Evolutionary conservation across 495 filamentous ascomycete species (phyloP).

Genomic region (Talaromyces wortmannii): DNA sequence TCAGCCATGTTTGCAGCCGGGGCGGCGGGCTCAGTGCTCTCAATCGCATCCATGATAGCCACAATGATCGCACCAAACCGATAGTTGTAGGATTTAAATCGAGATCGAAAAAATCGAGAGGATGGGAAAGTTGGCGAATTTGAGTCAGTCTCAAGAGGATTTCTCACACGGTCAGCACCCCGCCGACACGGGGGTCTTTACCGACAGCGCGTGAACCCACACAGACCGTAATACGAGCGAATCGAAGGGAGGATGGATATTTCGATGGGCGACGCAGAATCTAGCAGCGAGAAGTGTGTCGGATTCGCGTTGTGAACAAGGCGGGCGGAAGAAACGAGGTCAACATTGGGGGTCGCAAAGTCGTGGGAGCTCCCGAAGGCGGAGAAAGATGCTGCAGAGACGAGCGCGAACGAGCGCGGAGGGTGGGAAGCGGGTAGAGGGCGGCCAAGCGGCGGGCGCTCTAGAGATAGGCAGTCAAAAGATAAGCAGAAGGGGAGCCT

Average conservation of each 20-base stretch:
- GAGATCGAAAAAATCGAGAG: no score
- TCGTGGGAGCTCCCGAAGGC: slow-evolving; percentile 3
- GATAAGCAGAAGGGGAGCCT: slow-evolving; percentile 3
- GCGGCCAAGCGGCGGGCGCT: slow-evolving; percentile 3
- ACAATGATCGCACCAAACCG: background rate
- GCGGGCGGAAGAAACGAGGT: background rate
- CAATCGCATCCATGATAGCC: slow-evolving; percentile 33
- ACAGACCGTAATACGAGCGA: background rate
- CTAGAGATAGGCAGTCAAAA: background rate
- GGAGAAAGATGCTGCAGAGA: slow-evolving; percentile 3
- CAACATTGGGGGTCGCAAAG: slow-evolving; percentile 3
- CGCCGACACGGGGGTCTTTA: background rate
- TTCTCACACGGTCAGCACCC: background rate
- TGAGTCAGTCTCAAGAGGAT: background rate
- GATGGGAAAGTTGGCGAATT: no score
- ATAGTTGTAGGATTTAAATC: no score
- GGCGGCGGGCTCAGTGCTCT: slow-evolving; percentile 30
- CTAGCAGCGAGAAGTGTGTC: background rate
- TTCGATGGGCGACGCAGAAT: background rate
- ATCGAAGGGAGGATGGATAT: background rate
- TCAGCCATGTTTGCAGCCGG: slow-evolving; percentile 26
- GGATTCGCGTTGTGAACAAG: background rate
- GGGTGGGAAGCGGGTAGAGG: background rate
- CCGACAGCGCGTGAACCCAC: background rate
- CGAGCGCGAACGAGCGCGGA: background rate